Evolutionary conservation across 768 basidiomycete genomes (phyloP).

Genomic region (Amanita pallidorosea): DNA sequence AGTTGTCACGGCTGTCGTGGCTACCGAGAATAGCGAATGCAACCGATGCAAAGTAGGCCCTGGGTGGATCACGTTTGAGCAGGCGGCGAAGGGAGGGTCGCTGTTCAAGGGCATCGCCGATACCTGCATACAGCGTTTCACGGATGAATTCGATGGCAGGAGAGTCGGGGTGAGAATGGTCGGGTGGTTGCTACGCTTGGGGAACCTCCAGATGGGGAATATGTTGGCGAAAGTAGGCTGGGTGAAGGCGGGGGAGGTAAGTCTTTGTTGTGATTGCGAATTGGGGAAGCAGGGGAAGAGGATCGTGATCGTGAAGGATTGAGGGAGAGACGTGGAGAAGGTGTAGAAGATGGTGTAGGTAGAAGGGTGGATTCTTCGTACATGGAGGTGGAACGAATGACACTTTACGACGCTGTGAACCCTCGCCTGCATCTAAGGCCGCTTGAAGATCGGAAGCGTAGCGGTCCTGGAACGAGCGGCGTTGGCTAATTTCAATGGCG

Average conservation of each 20-base stretch:
- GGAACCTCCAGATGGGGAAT: background rate
- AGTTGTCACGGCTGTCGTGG: slow-evolving; percentile 33
- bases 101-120: slow-evolving; percentile 57
- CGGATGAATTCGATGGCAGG: slow-evolving; percentile 74
- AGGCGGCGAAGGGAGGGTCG: slow-evolving; percentile 44
- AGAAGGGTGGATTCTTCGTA: slow-evolving; percentile 31
- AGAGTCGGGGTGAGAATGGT: slow-evolving; percentile 37
- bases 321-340: slow-evolving; percentile 11
- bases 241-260: slow-evolving; percentile 2
- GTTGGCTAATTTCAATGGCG: slow-evolving; percentile 79
- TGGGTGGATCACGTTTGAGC: slow-evolving; percentile 50
- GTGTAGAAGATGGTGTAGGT: slow-evolving; percentile 10
- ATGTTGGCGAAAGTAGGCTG: slow-evolving; percentile 4
- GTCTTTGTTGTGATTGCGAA: background rate
- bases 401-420: slow-evolving; percentile 28
- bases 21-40: slow-evolving; percentile 60
- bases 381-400: slow-evolving; percentile 59
- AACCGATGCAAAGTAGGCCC: slow-evolving; percentile 77
- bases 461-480: slow-evolving; percentile 76
- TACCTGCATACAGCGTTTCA: slow-evolving; percentile 76
- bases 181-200: slow-evolving; percentile 20
- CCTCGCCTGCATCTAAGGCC: slow-evolving; percentile 55
- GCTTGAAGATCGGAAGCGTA: slow-evolving; percentile 72
- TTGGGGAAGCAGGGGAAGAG: background rate
- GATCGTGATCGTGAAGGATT: background rate